phyloP scores from a whole-genome alignment of 331 rosid genomes.

The Rosa hybrid region DNA sequence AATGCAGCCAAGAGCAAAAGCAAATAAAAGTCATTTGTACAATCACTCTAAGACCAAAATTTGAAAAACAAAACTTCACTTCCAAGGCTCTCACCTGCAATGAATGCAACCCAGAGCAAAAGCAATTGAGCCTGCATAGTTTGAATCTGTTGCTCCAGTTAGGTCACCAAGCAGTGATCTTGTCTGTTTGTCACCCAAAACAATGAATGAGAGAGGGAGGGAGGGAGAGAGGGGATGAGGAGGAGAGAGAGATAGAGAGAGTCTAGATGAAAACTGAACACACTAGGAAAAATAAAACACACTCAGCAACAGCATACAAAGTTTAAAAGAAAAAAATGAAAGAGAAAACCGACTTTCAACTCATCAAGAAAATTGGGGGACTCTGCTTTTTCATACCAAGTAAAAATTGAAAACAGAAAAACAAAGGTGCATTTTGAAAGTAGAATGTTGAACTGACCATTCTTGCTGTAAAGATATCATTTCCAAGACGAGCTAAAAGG shows the following conservation, averaged over 20 bases:
- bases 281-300: not conserved
- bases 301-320: not conserved
- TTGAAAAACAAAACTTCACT: conserved; percentile 15
- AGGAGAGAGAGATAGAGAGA: not conserved
- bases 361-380: not conserved
- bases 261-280: not conserved
- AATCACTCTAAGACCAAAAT: not conserved
- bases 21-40: not conserved
- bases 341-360: not conserved
- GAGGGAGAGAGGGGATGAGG: not conserved
- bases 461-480: conserved; percentile 90
- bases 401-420: conserved; percentile 8
- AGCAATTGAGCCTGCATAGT: conserved; percentile 88
- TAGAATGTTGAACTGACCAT: conserved; percentile 56
- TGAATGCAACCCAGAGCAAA: conserved; percentile 97
- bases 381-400: conserved; percentile 10
- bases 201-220: conserved; percentile 21
- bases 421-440: conserved; percentile 16
- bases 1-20: not conserved
- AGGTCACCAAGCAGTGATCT: conserved; percentile 83
- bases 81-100: conserved; percentile 61
- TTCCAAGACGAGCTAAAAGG: conserved; percentile 92
- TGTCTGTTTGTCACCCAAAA: conserved; percentile 58
- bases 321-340: not conserved
- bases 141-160: conserved; percentile 66